Evolutionary conservation across 495 filamentous ascomycete genomes (phyloP).

Genomic region (Talaromyces stipitatus): DNA sequence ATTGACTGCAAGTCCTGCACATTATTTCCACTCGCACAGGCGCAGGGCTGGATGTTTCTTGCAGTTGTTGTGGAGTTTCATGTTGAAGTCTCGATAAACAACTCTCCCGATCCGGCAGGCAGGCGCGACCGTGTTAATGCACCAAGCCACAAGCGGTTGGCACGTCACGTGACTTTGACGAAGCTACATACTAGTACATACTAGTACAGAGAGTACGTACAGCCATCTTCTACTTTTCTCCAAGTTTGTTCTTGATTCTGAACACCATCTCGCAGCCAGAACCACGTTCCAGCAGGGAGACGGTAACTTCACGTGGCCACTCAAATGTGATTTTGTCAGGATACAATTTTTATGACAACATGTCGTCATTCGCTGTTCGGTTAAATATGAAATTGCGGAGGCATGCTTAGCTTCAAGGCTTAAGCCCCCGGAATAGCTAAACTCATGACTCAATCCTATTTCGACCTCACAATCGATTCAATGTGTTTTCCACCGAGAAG

Average conservation of each 20-base stretch:
- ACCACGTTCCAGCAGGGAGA: not conserved
- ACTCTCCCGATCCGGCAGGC: slow-evolving; percentile 5
- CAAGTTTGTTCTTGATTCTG: no score
- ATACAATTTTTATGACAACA: no score
- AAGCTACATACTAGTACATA: no score
- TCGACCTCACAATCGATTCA: not conserved
- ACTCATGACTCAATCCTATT: not conserved
- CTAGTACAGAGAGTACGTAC: no score
- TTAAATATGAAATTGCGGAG: not conserved
- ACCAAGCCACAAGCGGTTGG: not conserved
- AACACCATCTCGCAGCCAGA: not conserved
- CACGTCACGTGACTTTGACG: not conserved
- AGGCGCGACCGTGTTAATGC: slow-evolving; percentile 2
- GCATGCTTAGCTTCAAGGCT: not conserved
- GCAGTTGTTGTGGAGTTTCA: not conserved
- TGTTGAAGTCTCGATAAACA: slow-evolving; percentile 4
- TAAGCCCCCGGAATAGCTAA: not conserved
- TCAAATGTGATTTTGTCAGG: not conserved
- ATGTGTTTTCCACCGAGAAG: not conserved
- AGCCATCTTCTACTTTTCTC: no score
- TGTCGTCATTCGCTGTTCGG: not conserved
- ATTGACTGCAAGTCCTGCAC: not conserved
- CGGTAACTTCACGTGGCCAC: not conserved
- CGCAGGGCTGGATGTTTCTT: not conserved
- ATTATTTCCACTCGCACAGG: not conserved